A percentile compares a stretch with the other conserved stretches of the same genome.
These are phyloP conservation scores for Cutaneotrichosporon mucoides DNA, from an alignment of 1,284 basidiomycete species.

Conservation along the genomic window DNA sequence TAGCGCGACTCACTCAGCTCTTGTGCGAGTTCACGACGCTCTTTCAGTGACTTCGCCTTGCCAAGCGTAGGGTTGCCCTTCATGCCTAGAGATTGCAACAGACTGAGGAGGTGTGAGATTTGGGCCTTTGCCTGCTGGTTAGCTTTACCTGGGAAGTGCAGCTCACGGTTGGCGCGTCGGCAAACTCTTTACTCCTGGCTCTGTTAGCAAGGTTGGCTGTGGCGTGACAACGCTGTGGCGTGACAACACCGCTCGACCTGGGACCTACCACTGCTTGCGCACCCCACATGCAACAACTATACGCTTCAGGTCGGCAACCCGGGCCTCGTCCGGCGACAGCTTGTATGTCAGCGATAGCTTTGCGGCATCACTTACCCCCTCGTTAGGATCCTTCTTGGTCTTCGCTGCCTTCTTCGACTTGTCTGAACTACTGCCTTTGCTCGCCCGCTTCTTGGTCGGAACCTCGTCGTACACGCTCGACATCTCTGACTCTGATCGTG, in stretches of 20 bases:
- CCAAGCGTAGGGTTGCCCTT: conserved; percentile 68
- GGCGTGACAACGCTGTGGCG: no score
- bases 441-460: conserved; percentile 5
- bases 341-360: conserved; percentile 8
- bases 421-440: conserved; percentile 15
- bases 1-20: conserved; percentile 61
- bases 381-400: conserved; percentile 30
- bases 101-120: conserved; percentile 60
- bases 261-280: conserved; percentile 66
- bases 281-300: conserved; percentile 73
- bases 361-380: conserved; percentile 23
- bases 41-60: conserved; percentile 69
- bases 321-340: conserved; percentile 38
- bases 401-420: conserved; percentile 4
- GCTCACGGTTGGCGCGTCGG: conserved; percentile 54
- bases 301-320: conserved; percentile 40
- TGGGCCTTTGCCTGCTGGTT: conserved; percentile 56
- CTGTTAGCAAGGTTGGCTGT: not conserved
- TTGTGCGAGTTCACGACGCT: conserved; percentile 66
- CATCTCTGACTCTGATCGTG: conserved; percentile 6
- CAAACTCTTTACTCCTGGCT: conserved; percentile 60
- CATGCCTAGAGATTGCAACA: conserved; percentile 73
- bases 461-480: conserved; percentile 20
- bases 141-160: not conserved
- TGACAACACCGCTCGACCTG: no score